Evolutionary conservation across 441 rosid genomes (phyloP).

Genomic region (Aleurites moluccanus): DNA sequence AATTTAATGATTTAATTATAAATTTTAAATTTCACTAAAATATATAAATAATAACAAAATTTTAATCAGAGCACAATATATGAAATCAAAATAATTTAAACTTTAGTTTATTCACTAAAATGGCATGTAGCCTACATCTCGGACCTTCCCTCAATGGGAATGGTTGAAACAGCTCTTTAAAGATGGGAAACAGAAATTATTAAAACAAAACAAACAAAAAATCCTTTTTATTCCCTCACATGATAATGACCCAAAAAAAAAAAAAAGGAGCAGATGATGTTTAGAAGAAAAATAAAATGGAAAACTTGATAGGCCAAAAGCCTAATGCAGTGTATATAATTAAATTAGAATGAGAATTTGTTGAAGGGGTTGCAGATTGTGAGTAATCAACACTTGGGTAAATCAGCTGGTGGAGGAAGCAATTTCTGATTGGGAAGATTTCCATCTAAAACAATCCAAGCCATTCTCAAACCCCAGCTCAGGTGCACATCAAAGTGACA

Average conservation of each 20-base stretch:
- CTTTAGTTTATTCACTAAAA: not conserved
- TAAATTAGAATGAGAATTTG: not conserved
- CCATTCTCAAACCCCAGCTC: conserved; percentile 56
- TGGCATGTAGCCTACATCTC: not conserved
- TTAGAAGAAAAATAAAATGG: not conserved
- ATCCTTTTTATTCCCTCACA: not conserved
- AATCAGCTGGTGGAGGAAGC: conserved; percentile 47
- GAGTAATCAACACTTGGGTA: conserved; percentile 45
- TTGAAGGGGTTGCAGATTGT: not conserved
- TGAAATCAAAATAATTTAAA: too few relatives aligned
- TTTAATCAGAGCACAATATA: not conserved
- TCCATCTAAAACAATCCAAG: conserved; percentile 47
- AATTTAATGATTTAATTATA: too few relatives aligned
- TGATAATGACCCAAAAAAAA: not conserved
- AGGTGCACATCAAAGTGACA: conserved; percentile 47
- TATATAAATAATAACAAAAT: too few relatives aligned
- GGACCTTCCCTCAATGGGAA: not conserved
- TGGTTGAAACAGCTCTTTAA: not conserved
- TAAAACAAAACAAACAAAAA: too few relatives aligned
- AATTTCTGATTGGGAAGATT: conserved; percentile 38
- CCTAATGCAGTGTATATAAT: not conserved
- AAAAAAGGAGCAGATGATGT: not conserved
- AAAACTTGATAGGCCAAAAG: too few relatives aligned
- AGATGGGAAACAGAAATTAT: not conserved
- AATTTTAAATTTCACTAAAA: too few relatives aligned